Percentiles rank a stretch among this genome's conserved stretches.
Conservation (phyloP, 2,329 filamentous ascomycete species). For the Emergomyces orientalis region DNA sequence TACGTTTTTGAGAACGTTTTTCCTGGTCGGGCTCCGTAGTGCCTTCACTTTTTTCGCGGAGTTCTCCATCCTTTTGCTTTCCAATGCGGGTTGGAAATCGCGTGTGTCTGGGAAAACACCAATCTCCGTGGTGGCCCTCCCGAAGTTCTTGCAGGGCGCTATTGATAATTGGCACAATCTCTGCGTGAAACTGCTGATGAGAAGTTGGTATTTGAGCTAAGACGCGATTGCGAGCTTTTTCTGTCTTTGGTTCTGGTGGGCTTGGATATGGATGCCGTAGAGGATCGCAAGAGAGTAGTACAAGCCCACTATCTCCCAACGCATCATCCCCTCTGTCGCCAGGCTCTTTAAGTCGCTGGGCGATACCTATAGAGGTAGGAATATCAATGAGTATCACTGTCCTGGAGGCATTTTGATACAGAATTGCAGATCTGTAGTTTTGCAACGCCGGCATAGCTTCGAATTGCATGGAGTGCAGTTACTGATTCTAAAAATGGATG, state of each 20-base stretch:
- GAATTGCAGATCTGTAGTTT: constrained; percentile 28
- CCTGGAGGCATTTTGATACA: constrained; percentile 42
- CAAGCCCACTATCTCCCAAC: constrained; percentile 4
- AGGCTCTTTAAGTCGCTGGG: constrained; percentile 35
- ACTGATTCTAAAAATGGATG: not conserved
- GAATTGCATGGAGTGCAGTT: not conserved
- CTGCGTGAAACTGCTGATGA: constrained; percentile 26
- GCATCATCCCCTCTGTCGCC: constrained; percentile 17
- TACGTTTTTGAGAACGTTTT: not conserved
- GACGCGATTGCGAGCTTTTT: constrained; percentile 35
- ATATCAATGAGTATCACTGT: constrained; percentile 49
- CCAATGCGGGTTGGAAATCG: not conserved
- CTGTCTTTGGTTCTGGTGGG: constrained; percentile 44
- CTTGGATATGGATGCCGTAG: constrained; percentile 39
- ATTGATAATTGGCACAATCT: constrained; percentile 25
- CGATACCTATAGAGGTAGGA: constrained; percentile 47
- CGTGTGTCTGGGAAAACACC: constrained; percentile 26
- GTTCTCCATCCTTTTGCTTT: constrained; percentile 5
- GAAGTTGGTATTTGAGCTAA: constrained; percentile 26
- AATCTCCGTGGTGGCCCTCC: constrained; percentile 17
- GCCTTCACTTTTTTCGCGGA: not conserved
- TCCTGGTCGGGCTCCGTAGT: too few species aligned
- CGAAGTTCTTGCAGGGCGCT: constrained; percentile 31
- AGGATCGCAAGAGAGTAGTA: constrained; percentile 40
- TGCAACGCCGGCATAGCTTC: not conserved